These are phyloP conservation scores for Xylariaceae sp. DNA, from an alignment of 2,329 filamentous ascomycete species.

Conservation along the genomic window DNA sequence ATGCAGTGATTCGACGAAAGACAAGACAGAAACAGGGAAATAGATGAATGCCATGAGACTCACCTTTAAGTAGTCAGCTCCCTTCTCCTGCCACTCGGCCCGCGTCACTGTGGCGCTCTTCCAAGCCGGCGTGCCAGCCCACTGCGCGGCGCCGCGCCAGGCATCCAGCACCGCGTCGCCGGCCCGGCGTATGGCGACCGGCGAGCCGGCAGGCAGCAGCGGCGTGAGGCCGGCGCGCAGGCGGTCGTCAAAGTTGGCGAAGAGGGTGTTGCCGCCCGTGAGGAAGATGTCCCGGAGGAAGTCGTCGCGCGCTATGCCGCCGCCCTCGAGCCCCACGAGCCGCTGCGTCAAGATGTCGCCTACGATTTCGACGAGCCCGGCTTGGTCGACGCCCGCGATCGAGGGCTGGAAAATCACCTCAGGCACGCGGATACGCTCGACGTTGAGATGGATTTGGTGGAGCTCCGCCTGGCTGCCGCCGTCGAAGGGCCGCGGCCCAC, in stretches of 20 bases:
- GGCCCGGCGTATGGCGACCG: slow-evolving; percentile 69
- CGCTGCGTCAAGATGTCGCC: slow-evolving; percentile 86
- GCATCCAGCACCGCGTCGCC: slow-evolving; percentile 77
- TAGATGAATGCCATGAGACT: slow-evolving; percentile 24
- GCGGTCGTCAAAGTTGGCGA: slow-evolving; percentile 80
- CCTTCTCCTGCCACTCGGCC: slow-evolving; percentile 88
- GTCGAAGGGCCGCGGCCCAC: slow-evolving; percentile 84
- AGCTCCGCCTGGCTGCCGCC: slow-evolving; percentile 71
- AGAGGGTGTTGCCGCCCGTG: slow-evolving; percentile 88
- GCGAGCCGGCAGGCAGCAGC: slow-evolving; percentile 64
- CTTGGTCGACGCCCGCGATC: slow-evolving; percentile 89
- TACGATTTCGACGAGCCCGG: slow-evolving; percentile 87
- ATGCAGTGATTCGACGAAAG: too few relatives aligned
- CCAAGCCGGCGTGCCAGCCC: slow-evolving; percentile 63
- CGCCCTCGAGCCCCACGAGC: slow-evolving; percentile 48
- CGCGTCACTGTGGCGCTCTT: slow-evolving; percentile 65
- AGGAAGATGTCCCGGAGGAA: slow-evolving; percentile 86
- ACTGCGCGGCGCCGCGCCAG: slow-evolving; percentile 87
- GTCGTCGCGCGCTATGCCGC: slow-evolving; percentile 50
- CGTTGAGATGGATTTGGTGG: slow-evolving; percentile 90
- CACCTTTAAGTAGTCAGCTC: slow-evolving; percentile 87
- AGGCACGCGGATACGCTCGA: slow-evolving; percentile 90
- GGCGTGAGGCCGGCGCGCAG: slow-evolving; percentile 68
- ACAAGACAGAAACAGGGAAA: neutral
- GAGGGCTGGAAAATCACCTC: slow-evolving; percentile 91